These are phyloP conservation scores for Apium graveolens DNA, from an alignment of 129 eudicot species.

Conservation along the genomic window DNA sequence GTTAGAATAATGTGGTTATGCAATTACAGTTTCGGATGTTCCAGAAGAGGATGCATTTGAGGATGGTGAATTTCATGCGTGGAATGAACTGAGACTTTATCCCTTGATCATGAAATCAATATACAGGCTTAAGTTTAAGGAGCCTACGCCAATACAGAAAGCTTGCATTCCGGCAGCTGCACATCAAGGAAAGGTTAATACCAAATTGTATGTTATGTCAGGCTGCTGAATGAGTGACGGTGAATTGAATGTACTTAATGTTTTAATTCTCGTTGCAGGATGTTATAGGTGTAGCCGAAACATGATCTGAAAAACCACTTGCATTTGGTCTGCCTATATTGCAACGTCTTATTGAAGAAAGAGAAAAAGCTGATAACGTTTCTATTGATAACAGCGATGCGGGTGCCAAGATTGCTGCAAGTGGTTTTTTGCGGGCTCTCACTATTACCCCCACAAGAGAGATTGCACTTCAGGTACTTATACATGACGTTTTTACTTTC, in stretches of 20 bases:
- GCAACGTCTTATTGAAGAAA: constrained; percentile 89
- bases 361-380: constrained; percentile 54
- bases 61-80: constrained; percentile 74
- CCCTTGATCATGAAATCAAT: constrained; percentile 74
- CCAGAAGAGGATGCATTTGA: constrained; percentile 42
- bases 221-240: background rate
- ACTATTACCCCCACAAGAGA: constrained; percentile 90
- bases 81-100: constrained; percentile 97
- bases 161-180: constrained; percentile 97
- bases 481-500: background rate
- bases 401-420: constrained; percentile 47
- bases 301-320: constrained; percentile 95
- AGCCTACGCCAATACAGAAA: constrained; percentile 90
- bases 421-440: constrained; percentile 70
- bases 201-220: background rate
- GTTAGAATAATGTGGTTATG: background rate
- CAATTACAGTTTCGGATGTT: constrained; percentile 26
- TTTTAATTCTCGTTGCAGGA: constrained; percentile 44
- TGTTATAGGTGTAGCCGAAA: constrained; percentile 96
- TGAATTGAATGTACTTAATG: constrained; percentile 10
- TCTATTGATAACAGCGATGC: constrained; percentile 39
- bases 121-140: constrained; percentile 69
- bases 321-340: constrained; percentile 97
- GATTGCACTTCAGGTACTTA: constrained; percentile 88
- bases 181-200: constrained; percentile 90